Conservation (phyloP, 2,329 filamentous ascomycete species). For the Zarea fungicola region DNA sequence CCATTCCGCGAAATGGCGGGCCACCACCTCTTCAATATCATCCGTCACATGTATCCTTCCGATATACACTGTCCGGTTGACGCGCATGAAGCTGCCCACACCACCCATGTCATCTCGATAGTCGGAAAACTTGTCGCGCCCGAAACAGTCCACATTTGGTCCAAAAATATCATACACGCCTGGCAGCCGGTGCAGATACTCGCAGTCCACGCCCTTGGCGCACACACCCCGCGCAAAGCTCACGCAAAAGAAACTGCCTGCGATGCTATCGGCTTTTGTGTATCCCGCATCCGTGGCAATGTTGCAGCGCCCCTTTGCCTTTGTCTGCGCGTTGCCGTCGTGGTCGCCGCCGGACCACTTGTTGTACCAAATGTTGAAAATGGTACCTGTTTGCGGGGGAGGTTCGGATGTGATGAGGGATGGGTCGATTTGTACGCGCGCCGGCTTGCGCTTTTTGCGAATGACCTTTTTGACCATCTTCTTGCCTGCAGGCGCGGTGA, state of each 20-base stretch:
- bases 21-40: conserved; percentile 94
- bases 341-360: conserved; percentile 96
- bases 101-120: conserved; percentile 98
- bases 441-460: conserved; percentile 83
- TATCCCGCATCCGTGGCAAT: conserved; percentile 74
- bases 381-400: conserved; percentile 86
- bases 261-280: conserved; percentile 69
- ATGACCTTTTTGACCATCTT: conserved; percentile 81
- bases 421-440: conserved; percentile 84
- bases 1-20: conserved; percentile 95
- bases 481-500: conserved; percentile 45
- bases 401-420: conserved; percentile 76
- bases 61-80: conserved; percentile 91
- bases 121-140: conserved; percentile 81
- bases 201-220: conserved; percentile 86
- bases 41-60: conserved; percentile 93
- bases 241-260: conserved; percentile 86
- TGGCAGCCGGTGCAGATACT: conserved; percentile 87
- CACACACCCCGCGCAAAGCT: conserved; percentile 81
- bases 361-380: conserved; percentile 99
- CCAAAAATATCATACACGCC: conserved; percentile 85
- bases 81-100: conserved; percentile 86
- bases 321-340: conserved; percentile 82
- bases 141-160: conserved; percentile 89
- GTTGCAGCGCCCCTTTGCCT: conserved; percentile 82